A percentile compares a stretch with the other conserved stretches of the same genome.
These are phyloP conservation scores for Backusella luteola DNA, from an alignment of 192 early-diverging fungal genomes.

Conservation along the genomic window DNA sequence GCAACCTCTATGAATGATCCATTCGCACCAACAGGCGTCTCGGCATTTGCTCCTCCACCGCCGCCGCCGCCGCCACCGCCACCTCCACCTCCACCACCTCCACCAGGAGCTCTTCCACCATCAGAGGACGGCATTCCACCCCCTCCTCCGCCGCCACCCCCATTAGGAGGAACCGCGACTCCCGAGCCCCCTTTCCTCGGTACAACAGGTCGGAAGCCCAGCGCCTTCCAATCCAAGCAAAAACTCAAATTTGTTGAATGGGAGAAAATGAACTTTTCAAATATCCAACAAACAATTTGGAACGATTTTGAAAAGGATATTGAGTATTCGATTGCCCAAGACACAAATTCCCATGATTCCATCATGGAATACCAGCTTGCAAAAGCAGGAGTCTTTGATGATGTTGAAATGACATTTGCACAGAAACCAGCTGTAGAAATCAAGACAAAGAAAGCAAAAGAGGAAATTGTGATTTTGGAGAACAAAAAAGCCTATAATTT, in stretches of 20 bases:
- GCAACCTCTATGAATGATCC: background rate
- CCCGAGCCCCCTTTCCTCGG: slow-evolving; percentile 41
- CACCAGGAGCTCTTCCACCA: slow-evolving; percentile 19
- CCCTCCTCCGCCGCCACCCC: slow-evolving; percentile 31
- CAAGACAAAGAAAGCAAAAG: slow-evolving; percentile 24
- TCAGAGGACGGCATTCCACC: slow-evolving; percentile 27
- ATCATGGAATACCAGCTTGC: slow-evolving; percentile 33
- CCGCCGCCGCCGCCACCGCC: slow-evolving; percentile 29
- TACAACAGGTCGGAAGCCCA: slow-evolving; percentile 25
- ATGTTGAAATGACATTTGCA: slow-evolving; percentile 32
- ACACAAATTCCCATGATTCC: slow-evolving; percentile 1
- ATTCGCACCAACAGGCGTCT: background rate
- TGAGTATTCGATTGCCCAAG: background rate
- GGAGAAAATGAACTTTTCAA: slow-evolving; percentile 71
- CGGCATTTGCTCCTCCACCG: background rate
- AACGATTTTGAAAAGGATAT: slow-evolving; percentile 13
- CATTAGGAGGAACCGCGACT: background rate
- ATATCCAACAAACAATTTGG: slow-evolving; percentile 68
- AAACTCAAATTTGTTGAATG: slow-evolving; percentile 77
- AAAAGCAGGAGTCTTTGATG: slow-evolving; percentile 33
- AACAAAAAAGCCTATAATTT: slow-evolving; percentile 66
- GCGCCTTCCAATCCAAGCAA: slow-evolving; percentile 54
- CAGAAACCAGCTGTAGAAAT: slow-evolving; percentile 46
- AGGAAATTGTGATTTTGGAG: slow-evolving; percentile 62
- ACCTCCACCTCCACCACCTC: slow-evolving; percentile 15